phyloP scores from a whole-genome alignment of 371 early-diverging fungal genomes.

The Saksenaea oblongispora region DNA sequence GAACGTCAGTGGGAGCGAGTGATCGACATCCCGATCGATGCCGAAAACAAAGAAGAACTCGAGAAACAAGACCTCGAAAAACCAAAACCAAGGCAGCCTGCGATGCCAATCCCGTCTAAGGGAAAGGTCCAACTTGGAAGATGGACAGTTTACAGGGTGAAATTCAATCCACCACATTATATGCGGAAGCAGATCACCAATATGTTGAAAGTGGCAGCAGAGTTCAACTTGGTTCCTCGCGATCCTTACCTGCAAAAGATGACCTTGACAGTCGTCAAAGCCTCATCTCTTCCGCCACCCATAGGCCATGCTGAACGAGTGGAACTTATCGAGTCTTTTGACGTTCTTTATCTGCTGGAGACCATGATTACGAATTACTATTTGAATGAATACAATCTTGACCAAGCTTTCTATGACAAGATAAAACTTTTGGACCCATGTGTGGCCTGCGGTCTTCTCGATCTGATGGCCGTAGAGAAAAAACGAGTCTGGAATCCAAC shows the following conservation, averaged over 20 bases:
- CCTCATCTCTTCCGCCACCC: slow-evolving; percentile 11
- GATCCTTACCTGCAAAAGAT: slow-evolving; percentile 1
- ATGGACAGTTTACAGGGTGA: slow-evolving; percentile 42
- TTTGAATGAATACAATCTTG: slow-evolving; percentile 46
- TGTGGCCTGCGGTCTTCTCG: slow-evolving; percentile 38
- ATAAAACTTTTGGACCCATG: slow-evolving; percentile 24
- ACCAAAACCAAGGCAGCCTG: slow-evolving; percentile 5
- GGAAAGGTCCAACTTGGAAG: slow-evolving; percentile 27
- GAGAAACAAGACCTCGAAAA: background rate
- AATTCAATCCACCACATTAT: slow-evolving; percentile 13
- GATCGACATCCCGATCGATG: slow-evolving; percentile 19
- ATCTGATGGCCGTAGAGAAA: slow-evolving; percentile 25
- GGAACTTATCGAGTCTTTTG: slow-evolving; percentile 19
- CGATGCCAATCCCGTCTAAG: slow-evolving; percentile 15
- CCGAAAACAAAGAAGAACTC: background rate
- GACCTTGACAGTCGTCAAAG: slow-evolving; percentile 4
- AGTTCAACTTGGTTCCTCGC: slow-evolving; percentile 44
- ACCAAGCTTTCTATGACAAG: slow-evolving; percentile 30
- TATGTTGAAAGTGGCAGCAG: slow-evolving; percentile 32
- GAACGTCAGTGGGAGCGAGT: slow-evolving; percentile 33
- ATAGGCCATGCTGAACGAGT: slow-evolving; percentile 28
- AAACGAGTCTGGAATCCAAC: slow-evolving; percentile 45
- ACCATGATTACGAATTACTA: slow-evolving; percentile 35
- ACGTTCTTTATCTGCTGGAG: slow-evolving; percentile 53
- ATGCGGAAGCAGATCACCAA: slow-evolving; percentile 10